A percentile compares a stretch with the other conserved stretches of the same genome.
These are phyloP conservation scores for Schizophyllum commune DNA, from an alignment of 1,284 basidiomycete genomes.

Conservation along the genomic window DNA sequence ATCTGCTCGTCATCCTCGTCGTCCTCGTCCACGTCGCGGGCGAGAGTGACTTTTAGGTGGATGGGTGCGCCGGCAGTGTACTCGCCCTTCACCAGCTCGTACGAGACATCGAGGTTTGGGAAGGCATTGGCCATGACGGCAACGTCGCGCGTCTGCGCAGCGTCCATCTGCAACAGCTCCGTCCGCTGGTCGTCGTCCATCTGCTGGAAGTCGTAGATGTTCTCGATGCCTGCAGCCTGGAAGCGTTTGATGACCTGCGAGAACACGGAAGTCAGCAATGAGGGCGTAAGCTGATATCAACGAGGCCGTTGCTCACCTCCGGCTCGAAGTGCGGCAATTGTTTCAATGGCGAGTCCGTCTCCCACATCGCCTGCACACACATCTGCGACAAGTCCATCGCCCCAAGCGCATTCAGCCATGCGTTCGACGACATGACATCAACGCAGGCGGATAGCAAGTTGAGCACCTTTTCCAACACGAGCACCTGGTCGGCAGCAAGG, in stretches of 20 bases:
- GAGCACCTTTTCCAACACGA: slow-evolving; percentile 85
- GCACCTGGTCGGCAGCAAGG: slow-evolving; percentile 83
- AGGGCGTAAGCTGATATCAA: neutral
- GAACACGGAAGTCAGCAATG: neutral
- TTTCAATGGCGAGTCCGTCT: slow-evolving; percentile 88
- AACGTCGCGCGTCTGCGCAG: slow-evolving; percentile 83
- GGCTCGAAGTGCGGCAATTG: slow-evolving; percentile 95
- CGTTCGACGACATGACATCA: slow-evolving; percentile 97
- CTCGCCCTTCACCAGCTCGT: slow-evolving; percentile 76
- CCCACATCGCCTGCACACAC: slow-evolving; percentile 98
- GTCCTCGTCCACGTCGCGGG: slow-evolving; percentile 82
- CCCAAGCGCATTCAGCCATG: slow-evolving; percentile 88
- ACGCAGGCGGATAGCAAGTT: slow-evolving; percentile 91
- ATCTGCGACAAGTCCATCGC: slow-evolving; percentile 99
- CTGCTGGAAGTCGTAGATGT: slow-evolving; percentile 95
- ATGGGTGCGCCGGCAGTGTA: slow-evolving; percentile 84
- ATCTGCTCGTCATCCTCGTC: slow-evolving; percentile 68
- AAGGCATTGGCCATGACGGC: slow-evolving; percentile 94
- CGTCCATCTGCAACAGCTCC: slow-evolving; percentile 78
- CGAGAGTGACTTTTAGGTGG: slow-evolving; percentile 70
- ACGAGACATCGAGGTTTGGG: slow-evolving; percentile 84
- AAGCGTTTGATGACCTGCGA: slow-evolving; percentile 76
- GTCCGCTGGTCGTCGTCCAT: slow-evolving; percentile 89
- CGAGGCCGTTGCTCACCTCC: slow-evolving; percentile 42
- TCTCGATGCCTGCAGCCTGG: slow-evolving; percentile 72